Base-by-base conservation (phyloP, 1,139 yeast genomes). In the Arxiozyma telluris region DNA sequence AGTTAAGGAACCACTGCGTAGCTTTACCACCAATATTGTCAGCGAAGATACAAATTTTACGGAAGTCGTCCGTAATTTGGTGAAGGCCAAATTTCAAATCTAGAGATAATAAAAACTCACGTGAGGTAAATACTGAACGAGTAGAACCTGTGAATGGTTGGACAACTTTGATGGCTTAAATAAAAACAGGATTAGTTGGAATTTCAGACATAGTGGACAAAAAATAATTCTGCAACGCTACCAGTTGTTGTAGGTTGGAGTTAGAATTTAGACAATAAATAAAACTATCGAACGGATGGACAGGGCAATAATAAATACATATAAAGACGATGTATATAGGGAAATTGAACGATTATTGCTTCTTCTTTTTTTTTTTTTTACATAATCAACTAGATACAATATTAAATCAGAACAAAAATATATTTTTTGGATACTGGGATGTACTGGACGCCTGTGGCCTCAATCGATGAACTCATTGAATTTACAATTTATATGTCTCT, bases 121-220 rank as follows among this genome's bases (percentile, higher is more conserved):
- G 20, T 17, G 21, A 17, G 20, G 20, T 21, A 18, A 21, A 34
- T n/a, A 41, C 34, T 15, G 50, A 47, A 9, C 50, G 20, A 22
- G 27, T 22, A 5, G 23, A 8, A 46, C n/a, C 50, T 12, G 25
- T 41, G 17, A 34, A 47, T 21, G 44, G 50, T 17, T 47, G 60
- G 23, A 23, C 41, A 4, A 44, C 41, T 21, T 44, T 44, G 12
- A 44, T 44, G 17, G 18, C 9, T 21, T 25, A 38, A 17, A 23
- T 18, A 8, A 44, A 15, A 6, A 23, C 7, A 9, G 46, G 17
- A 7, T 44, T 43, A 15, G 45, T 5, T 22, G 30, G 46, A 15
- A 3, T 5, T 44, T 44, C 20, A 44, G 46, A 44, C 46, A 44
- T 44, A 15, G 3, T 34, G 4, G 17, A 34, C 30, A 27, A 27